Conservation (phyloP, 495 filamentous ascomycete species). For the Hypoxylon crocopeplum region DNA sequence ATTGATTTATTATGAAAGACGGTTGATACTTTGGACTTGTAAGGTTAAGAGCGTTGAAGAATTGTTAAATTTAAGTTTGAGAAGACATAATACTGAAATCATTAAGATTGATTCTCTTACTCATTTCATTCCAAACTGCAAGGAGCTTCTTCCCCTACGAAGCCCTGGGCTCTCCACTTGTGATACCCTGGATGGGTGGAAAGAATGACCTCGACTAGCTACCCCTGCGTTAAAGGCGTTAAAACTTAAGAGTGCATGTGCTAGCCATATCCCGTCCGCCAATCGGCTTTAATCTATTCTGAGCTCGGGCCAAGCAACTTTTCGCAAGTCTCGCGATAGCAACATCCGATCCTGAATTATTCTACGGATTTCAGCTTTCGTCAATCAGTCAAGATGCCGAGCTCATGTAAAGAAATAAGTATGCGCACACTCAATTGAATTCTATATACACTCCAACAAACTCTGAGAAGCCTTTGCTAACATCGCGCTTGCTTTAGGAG, state of each 20-base stretch:
- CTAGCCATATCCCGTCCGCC: not conserved
- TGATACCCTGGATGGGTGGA: not conserved
- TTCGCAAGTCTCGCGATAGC: conserved; percentile 24
- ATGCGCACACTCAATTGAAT: conserved; percentile 44
- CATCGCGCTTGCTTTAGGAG: conserved; percentile 60
- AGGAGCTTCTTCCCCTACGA: conserved; percentile 11
- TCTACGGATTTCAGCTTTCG: not conserved
- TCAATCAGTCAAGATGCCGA: conserved; percentile 76
- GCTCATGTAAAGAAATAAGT: conserved; percentile 97
- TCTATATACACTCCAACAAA: not conserved
- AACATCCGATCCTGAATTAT: conserved; percentile 18
- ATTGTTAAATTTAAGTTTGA: conserved; percentile 4
- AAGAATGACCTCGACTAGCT: conserved; percentile 20
- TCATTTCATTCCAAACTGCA: conserved; percentile 25
- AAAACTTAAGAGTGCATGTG: not conserved
- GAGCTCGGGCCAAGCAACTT: conserved; percentile 29
- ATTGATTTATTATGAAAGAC: too few relatives aligned
- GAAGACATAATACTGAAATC: conserved; percentile 27
- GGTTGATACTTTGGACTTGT: too few relatives aligned
- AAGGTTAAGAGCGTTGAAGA: too few relatives aligned
- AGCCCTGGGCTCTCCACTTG: conserved; percentile 8
- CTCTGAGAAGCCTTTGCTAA: conserved; percentile 20
- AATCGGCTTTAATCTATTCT: conserved; percentile 14
- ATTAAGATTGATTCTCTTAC: conserved; percentile 11
- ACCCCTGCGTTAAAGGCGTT: conserved; percentile 25